phyloP scores from a whole-genome alignment of 768 basidiomycete genomes.

The Serendipita indica region DNA sequence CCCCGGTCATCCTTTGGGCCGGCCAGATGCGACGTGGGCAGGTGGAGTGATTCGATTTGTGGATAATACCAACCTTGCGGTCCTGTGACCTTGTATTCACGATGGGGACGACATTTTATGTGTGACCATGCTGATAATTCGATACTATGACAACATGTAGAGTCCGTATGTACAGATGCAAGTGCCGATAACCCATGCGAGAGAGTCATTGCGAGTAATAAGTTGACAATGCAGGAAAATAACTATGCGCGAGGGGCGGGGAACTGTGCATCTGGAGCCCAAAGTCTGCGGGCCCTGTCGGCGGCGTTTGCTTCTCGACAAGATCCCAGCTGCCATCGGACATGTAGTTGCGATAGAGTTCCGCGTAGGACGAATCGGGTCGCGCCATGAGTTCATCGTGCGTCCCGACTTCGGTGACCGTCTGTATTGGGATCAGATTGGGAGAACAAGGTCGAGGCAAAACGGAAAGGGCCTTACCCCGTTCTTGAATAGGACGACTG shows the following conservation, averaged over 20 bases:
- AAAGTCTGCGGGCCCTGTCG: no score
- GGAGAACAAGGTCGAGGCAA: conserved; percentile 7
- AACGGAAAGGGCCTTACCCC: conserved; percentile 10
- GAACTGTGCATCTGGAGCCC: not conserved
- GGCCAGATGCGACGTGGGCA: conserved; percentile 2
- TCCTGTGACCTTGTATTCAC: not conserved
- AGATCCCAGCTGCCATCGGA: conserved; percentile 21
- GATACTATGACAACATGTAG: not conserved
- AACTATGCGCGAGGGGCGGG: not conserved
- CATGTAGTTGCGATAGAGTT: conserved; percentile 54
- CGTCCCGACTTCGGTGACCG: conserved; percentile 6
- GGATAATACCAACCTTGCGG: conserved; percentile 1
- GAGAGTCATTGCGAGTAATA: conserved; percentile 1
- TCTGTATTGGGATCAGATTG: conserved; percentile 12
- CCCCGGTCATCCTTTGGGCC: not conserved
- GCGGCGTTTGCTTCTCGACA: not conserved
- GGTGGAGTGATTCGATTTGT: not conserved
- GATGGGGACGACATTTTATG: not conserved
- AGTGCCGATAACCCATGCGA: conserved; percentile 8
- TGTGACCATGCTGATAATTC: not conserved
- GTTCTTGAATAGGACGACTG: conserved; percentile 17
- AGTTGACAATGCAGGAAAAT: not conserved
- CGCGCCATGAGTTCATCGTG: conserved; percentile 11
- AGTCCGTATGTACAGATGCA: conserved; percentile 5
- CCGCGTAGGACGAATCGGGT: conserved; percentile 48